Conservation (phyloP, 345 rosid species). For the Arabis alpina region DNA sequence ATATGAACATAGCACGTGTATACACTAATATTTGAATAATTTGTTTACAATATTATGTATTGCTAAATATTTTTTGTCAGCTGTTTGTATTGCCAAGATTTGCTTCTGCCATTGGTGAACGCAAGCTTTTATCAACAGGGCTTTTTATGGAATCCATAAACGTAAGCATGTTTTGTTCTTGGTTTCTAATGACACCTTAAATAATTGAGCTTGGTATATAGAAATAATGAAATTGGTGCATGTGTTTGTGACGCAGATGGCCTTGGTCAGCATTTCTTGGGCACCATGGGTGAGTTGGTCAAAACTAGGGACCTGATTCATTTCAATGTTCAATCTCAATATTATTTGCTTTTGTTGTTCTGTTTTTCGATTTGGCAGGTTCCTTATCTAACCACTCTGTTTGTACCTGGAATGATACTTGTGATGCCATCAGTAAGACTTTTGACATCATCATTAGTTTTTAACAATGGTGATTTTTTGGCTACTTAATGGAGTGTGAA, state of each 20-base stretch:
- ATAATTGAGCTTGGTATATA: not conserved
- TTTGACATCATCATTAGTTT: not conserved
- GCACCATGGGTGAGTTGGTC: slow-evolving; percentile 67
- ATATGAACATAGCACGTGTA: not conserved
- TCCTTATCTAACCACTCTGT: slow-evolving; percentile 63
- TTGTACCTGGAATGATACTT: slow-evolving; percentile 45
- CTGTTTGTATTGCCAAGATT: slow-evolving; percentile 68
- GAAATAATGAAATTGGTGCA: slow-evolving; percentile 5
- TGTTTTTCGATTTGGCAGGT: slow-evolving; percentile 50
- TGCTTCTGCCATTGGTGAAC: slow-evolving; percentile 61
- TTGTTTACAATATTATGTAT: not conserved
- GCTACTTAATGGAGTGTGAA: not conserved
- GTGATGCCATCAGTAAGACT: slow-evolving; percentile 68
- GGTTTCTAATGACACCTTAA: not conserved
- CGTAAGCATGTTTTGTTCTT: slow-evolving; percentile 12
- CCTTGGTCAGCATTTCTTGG: slow-evolving; percentile 75
- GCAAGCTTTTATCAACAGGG: slow-evolving; percentile 73
- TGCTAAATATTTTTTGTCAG: slow-evolving; percentile 45
- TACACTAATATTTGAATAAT: not conserved
- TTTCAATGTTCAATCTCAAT: too few species aligned
- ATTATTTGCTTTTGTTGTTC: not conserved
- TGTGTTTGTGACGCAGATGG: slow-evolving; percentile 56
- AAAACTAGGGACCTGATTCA: too few species aligned
- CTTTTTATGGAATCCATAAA: slow-evolving; percentile 60
- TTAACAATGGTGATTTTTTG: not conserved